phyloP scores from a whole-genome alignment of 2,329 filamentous ascomycete genomes.

The Westerdykella aurantiaca region DNA sequence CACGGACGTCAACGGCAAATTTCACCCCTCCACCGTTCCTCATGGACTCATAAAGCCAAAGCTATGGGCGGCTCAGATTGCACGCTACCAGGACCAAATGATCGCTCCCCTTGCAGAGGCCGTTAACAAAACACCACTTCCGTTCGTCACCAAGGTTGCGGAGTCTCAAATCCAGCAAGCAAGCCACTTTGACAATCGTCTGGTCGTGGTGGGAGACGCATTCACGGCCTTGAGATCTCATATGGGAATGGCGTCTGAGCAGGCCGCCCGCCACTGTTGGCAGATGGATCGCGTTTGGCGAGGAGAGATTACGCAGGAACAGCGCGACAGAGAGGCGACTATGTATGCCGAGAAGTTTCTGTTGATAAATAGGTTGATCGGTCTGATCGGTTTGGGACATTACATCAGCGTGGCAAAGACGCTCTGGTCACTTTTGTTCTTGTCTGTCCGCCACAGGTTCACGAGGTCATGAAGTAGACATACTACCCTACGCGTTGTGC shows the following conservation, averaged over 20 bases:
- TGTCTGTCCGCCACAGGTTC: too few relatives aligned
- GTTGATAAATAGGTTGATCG: conserved; percentile 13
- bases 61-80: conserved; percentile 2
- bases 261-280: conserved; percentile 29
- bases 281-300: conserved; percentile 5
- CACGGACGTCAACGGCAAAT: conserved; percentile 39
- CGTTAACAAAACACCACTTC: conserved; percentile 29
- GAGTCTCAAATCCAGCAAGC: conserved; percentile 31
- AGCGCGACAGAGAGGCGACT: conserved; percentile 12
- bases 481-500: too few relatives aligned
- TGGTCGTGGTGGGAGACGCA: conserved; percentile 42
- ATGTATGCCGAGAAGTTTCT: conserved; percentile 20
- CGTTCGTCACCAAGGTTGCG: conserved; percentile 40
- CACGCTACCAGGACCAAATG: conserved; percentile 26
- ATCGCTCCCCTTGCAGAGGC: conserved; percentile 35
- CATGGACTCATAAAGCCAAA: conserved; percentile 1
- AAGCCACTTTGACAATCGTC: conserved; percentile 32
- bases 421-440: too few relatives aligned
- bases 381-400: conserved; percentile 10
- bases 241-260: conserved; percentile 37
- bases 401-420: too few relatives aligned
- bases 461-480: too few relatives aligned
- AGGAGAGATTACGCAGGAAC: conserved; percentile 7
- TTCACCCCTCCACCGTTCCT: conserved; percentile 4
- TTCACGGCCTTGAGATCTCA: conserved; percentile 40